Evolutionary conservation across 495 filamentous ascomycete genomes (phyloP).

Genomic region (Aspergillus sclerotioniger): DNA sequence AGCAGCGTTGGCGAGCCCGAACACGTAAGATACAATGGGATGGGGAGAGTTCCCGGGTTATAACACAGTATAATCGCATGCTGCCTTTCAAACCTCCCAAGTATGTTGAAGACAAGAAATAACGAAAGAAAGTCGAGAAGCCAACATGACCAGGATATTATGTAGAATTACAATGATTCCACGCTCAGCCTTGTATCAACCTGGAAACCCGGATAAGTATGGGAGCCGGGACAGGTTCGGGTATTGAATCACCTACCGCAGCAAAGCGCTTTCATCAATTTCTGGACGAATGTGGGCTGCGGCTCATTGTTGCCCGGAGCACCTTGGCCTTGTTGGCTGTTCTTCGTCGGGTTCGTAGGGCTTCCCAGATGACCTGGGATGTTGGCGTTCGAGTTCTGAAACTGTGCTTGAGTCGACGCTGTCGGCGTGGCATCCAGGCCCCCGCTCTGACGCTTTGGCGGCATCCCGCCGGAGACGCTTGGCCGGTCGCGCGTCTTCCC

Average conservation of each 20-base stretch:
- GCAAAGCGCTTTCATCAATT: constrained; percentile 80
- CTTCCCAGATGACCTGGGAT: constrained; percentile 64
- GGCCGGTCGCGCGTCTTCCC: constrained; percentile 75
- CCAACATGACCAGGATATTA: constrained; percentile 24
- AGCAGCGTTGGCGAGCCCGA: constrained; percentile 19
- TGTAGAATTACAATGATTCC: constrained; percentile 26
- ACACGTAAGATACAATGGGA: constrained; percentile 19
- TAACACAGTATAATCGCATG: constrained; percentile 25
- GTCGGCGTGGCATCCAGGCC: constrained; percentile 77
- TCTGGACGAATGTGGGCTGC: constrained; percentile 54
- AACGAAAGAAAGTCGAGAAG: constrained; percentile 30
- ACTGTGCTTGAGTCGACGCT: constrained; percentile 83
- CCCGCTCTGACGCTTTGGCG: constrained; percentile 73
- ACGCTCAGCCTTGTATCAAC: constrained; percentile 27
- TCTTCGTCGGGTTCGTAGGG: constrained; percentile 54
- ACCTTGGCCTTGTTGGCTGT: constrained; percentile 45
- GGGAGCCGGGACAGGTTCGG: constrained; percentile 14
- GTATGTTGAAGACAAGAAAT: constrained; percentile 19
- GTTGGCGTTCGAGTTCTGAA: constrained; percentile 85
- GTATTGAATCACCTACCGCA: constrained; percentile 60
- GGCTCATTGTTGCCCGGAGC: constrained; percentile 44
- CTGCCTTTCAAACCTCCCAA: constrained; percentile 23
- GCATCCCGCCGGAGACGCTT: constrained; percentile 71
- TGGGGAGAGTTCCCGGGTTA: constrained; percentile 18
- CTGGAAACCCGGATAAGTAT: constrained; percentile 32